These are phyloP conservation scores for Guillardia theta DNA, from an alignment of 78 protist species.

Conservation along the genomic window DNA sequence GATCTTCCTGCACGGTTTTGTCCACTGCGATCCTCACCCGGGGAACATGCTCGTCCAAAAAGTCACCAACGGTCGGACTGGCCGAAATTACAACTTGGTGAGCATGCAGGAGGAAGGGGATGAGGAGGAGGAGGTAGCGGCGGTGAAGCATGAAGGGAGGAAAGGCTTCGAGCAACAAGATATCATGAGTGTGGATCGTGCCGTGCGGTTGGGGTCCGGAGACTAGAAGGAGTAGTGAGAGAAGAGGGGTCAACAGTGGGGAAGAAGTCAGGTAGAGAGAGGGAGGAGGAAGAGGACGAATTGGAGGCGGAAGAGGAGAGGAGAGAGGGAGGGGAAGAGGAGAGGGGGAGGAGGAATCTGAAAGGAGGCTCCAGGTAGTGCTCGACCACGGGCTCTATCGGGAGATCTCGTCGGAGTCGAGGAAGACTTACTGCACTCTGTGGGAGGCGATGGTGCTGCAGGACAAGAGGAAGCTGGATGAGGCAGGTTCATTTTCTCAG, in stretches of 20 bases:
- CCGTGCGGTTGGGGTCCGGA: too few species aligned
- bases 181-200: too few species aligned
- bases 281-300: neutral
- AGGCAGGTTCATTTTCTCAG: too few species aligned
- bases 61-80: too few species aligned
- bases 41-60: neutral
- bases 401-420: neutral
- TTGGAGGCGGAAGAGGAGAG: neutral
- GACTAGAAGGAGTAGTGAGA: too few species aligned
- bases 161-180: too few species aligned
- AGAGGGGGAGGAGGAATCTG: neutral
- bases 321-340: neutral
- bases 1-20: slow-evolving; percentile 26
- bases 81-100: too few species aligned
- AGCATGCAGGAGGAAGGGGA: neutral
- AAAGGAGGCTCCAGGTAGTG: neutral
- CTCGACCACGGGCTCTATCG: slow-evolving; percentile 41
- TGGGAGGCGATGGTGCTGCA: slow-evolving; percentile 42
- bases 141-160: too few species aligned
- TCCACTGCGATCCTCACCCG: slow-evolving; percentile 43
- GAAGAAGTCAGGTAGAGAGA: too few species aligned
- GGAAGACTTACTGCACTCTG: neutral
- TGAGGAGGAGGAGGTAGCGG: neutral
- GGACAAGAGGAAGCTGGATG: neutral
- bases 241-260: too few species aligned